Evolutionary conservation across 2,329 filamentous ascomycete genomes (phyloP), one percentile per base, ranked within the genome.

Genomic region (Escovopsis weberi): DNA sequence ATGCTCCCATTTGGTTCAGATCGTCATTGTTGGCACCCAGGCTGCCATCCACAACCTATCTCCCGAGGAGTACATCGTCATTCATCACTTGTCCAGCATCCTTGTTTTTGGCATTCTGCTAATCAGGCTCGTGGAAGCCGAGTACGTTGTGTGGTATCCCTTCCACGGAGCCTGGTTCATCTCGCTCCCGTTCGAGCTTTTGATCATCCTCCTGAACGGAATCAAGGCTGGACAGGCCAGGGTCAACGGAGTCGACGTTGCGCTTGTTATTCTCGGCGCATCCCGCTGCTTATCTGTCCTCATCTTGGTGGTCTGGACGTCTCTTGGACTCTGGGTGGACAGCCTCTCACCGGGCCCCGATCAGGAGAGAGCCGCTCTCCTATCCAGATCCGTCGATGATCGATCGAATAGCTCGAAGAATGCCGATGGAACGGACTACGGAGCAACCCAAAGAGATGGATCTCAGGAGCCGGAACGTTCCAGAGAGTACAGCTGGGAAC

Each of bases 21-120:
- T 72, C 8, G 49, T 58, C 11, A 50, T 58, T 15, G 57, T 73
- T 42, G 50, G 64, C 12, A 42, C 39, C 6, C 39, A 44, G 18
- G 39, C 42, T 8, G 26, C 40, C 33, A 26, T 46, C n/a, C 23
- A 39, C 32, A 39, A 33, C 9, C 11, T 34, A 23, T 12, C 60
- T 35, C 59, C 61, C 2, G 62, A 68, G 19, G 66, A 71, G 41
- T 63, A 73, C 49, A 58, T 64, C 34, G 63, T 70, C 47, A 69
- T 84, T 42, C 74, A 76, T 42, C 62, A 73, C 33, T 59, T 83
- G 26, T 73, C 78, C 1, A 80, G 75, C 43, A 65, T 78, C 38
- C 59, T 84, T 26, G 65, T 76, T n/a, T 85, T 80, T 57, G 70
- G 74, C 4, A 68, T 79, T 12, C 67, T 81, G 50, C 62, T 77